Base-by-base conservation (phyloP, 148 eudicot species). In the Chenopodium quinoa region DNA sequence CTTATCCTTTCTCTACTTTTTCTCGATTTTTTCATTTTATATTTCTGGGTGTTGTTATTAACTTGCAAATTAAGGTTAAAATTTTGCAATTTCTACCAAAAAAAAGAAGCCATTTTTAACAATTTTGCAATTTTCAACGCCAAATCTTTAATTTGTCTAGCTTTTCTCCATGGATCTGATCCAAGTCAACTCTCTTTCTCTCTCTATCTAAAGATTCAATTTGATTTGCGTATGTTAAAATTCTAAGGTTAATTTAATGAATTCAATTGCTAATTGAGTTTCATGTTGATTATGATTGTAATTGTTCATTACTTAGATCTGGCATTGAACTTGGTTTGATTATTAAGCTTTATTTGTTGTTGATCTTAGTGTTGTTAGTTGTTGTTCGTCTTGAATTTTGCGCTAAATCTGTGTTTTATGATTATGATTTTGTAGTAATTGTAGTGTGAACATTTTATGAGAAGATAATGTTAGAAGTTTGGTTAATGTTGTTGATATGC, bases 141-240 rank as follows among this genome's bases (percentile, higher is more conserved):
- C 17, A 6, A 31, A n/a, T 75, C n/a, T 4, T 23, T 0, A 9
- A 20, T 37, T 69, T 31, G 22, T 50, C 20, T 14, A 29, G 19
- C 62, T 82, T 62, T 46, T 17, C 78, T 71, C 75, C 73, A 86
- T 86, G 86, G 86, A 86, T 78, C 80, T 78, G 64, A 78, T 83
- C 73, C 88, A 86, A 79, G 88, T 86, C 79, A 81, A 50, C 25
- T 78, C 65, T 75, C 56, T 47, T 37, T 31, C 32, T 31, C 2
- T 31, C 32, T 31, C 32, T 40, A 5, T 40, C n/a, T 12, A 2
- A 7, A 22, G 19, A 7, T 54, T 54, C 3, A 65, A 77, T 78
- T 78, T 12, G 56, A 20, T 16, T 71, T 71, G 46, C 56, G 70
- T 76, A 27, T 31, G 23, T 9, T 37, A 46, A 11, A 46, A 50